These are phyloP conservation scores for Tuber indicum DNA, from an alignment of 495 filamentous ascomycete genomes.

Conservation along the genomic window DNA sequence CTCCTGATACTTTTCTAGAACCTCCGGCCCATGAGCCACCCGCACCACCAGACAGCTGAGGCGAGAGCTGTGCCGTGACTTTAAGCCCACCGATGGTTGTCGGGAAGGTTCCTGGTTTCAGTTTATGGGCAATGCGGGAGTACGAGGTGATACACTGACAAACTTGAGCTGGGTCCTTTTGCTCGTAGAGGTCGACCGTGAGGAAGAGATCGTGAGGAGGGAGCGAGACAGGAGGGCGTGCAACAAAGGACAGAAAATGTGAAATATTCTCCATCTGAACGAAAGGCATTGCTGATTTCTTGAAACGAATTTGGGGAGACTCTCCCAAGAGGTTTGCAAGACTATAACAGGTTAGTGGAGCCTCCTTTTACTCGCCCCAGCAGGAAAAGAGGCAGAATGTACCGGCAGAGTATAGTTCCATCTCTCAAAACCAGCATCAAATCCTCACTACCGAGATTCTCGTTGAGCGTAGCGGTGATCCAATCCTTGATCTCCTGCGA, in stretches of 20 bases:
- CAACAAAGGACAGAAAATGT: slow-evolving; percentile 83
- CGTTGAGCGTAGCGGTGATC: slow-evolving; percentile 69
- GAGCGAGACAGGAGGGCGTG: slow-evolving; percentile 73
- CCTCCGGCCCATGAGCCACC: slow-evolving; percentile 21
- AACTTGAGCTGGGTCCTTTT: slow-evolving; percentile 94
- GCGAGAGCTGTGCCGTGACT: slow-evolving; percentile 49
- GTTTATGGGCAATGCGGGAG: slow-evolving; percentile 73
- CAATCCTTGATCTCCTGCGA: slow-evolving; percentile 78
- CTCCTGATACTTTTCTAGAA: slow-evolving; percentile 27
- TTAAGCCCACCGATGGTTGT: slow-evolving; percentile 58
- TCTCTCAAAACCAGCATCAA: slow-evolving; percentile 80
- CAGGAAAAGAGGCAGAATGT: slow-evolving; percentile 39
- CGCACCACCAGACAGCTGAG: slow-evolving; percentile 27
- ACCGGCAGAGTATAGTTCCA: slow-evolving; percentile 89
- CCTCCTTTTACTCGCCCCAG: background rate
- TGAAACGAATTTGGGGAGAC: slow-evolving; percentile 65
- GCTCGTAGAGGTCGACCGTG: slow-evolving; percentile 93
- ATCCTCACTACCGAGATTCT: slow-evolving; percentile 63
- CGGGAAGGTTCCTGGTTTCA: slow-evolving; percentile 67
- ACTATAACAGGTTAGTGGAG: slow-evolving; percentile 48
- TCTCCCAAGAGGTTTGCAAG: slow-evolving; percentile 72
- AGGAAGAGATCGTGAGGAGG: slow-evolving; percentile 93
- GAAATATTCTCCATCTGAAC: slow-evolving; percentile 99
- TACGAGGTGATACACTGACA: slow-evolving; percentile 88
- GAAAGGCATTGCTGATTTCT: slow-evolving; percentile 87